Percentiles rank a stretch among this genome's conserved stretches.
Conservation (phyloP, 768 basidiomycete species). For the Rhodotorula diobovata region DNA sequence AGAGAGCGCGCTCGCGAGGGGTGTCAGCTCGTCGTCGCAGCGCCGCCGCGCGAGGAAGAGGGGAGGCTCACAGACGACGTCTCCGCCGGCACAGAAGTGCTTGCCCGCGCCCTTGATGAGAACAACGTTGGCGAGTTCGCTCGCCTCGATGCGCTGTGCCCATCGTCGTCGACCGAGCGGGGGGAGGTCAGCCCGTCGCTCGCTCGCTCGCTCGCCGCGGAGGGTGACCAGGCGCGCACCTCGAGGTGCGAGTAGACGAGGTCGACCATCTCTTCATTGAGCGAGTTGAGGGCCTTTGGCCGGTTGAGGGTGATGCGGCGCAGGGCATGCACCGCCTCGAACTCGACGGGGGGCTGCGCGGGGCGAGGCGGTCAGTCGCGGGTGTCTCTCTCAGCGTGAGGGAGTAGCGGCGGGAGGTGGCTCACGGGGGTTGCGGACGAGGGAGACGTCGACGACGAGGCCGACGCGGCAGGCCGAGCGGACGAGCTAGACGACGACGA, state of each 20-base stretch:
- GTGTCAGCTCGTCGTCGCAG: not conserved
- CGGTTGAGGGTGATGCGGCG: slow-evolving; percentile 76
- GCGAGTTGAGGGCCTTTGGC: slow-evolving; percentile 71
- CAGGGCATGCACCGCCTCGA: slow-evolving; percentile 40
- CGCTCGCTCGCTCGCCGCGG: not conserved
- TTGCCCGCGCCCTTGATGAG: slow-evolving; percentile 63
- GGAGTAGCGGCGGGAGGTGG: not conserved
- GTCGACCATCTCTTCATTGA: slow-evolving; percentile 72
- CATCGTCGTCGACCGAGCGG: not conserved
- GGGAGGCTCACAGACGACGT: slow-evolving; percentile 69
- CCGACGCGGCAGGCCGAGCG: not conserved
- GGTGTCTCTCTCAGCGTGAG: not conserved
- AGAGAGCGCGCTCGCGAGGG: too few species aligned
- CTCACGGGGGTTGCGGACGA: not conserved
- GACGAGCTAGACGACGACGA: not conserved
- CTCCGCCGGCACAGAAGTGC: slow-evolving; percentile 92
- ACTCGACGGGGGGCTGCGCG: slow-evolving; percentile 36
- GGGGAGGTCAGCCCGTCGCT: not conserved
- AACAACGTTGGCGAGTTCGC: slow-evolving; percentile 66
- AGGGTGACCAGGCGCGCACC: slow-evolving; percentile 49
- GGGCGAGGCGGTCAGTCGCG: not conserved
- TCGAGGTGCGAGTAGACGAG: slow-evolving; percentile 68
- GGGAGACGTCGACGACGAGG: not conserved
- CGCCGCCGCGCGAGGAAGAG: not conserved
- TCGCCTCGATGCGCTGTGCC: slow-evolving; percentile 63